Percentiles rank a stretch among this genome's conserved stretches.
These are phyloP conservation scores for Yamadazyma ubonensis DNA, from an alignment of 805 yeast species.

Conservation along the genomic window DNA sequence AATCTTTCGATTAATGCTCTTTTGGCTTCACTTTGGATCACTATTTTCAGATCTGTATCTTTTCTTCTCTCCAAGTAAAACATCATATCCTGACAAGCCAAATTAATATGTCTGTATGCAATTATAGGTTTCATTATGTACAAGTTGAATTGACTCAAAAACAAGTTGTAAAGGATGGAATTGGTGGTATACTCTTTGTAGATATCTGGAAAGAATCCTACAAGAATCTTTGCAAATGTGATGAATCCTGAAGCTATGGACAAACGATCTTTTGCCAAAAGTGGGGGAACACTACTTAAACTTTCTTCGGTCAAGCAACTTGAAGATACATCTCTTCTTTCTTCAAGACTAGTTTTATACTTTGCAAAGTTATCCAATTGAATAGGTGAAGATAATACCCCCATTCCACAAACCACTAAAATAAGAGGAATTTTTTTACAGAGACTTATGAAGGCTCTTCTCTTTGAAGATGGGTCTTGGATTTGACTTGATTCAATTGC, in stretches of 20 bases:
- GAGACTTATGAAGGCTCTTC: constrained; percentile 20
- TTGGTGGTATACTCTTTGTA: constrained; percentile 8
- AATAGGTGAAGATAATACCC: constrained; percentile 29
- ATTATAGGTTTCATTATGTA: constrained; percentile 25
- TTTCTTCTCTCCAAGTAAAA: constrained; percentile 24
- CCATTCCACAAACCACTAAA: constrained; percentile 31
- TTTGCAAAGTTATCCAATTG: constrained; percentile 33
- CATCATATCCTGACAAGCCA: constrained; percentile 32
- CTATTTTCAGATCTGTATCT: constrained; percentile 5
- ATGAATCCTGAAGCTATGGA: constrained; percentile 23
- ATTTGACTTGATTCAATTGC: constrained; percentile 17
- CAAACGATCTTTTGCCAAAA: constrained; percentile 20
- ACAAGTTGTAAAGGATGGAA: constrained; percentile 9
- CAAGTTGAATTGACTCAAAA: constrained; percentile 27
- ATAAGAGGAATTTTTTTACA: constrained; percentile 27
- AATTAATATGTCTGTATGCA: constrained; percentile 24
- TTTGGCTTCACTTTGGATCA: constrained; percentile 8
- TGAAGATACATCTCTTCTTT: constrained; percentile 20
- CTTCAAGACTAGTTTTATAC: constrained; percentile 27
- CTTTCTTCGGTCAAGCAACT: constrained; percentile 20
- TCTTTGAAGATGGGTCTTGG: constrained; percentile 20
- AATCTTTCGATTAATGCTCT: constrained; percentile 26
- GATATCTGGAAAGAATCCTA: constrained; percentile 22
- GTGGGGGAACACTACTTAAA: constrained; percentile 12
- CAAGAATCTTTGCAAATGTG: constrained; percentile 22